Evolutionary conservation across 495 filamentous ascomycete species (phyloP).

Genomic region (Xeromyces bisporus): DNA sequence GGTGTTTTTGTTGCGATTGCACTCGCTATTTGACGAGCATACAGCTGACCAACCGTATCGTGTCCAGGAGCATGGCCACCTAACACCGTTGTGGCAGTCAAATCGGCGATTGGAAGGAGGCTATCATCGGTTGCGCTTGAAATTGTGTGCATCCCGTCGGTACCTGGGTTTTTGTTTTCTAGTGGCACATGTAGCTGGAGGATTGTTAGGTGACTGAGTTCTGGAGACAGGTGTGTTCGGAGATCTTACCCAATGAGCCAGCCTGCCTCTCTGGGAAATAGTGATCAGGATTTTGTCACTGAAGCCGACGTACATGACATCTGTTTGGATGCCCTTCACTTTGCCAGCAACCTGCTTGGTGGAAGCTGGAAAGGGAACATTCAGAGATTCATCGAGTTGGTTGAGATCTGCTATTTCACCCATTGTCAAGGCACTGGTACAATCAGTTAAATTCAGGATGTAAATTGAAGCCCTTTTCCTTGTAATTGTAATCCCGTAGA

Average conservation of each 20-base stretch:
- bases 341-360: slow-evolving; percentile 48
- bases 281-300: slow-evolving; percentile 87
- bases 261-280: slow-evolving; percentile 65
- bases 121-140: slow-evolving; percentile 34
- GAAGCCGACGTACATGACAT: slow-evolving; percentile 55
- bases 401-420: slow-evolving; percentile 13
- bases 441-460: neutral
- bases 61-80: slow-evolving; percentile 67
- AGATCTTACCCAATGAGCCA: slow-evolving; percentile 72
- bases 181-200: slow-evolving; percentile 75
- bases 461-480: neutral
- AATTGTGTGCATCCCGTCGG: slow-evolving; percentile 27
- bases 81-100: slow-evolving; percentile 77
- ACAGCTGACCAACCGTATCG: slow-evolving; percentile 71
- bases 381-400: slow-evolving; percentile 17
- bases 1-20: slow-evolving; percentile 53
- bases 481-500: too few relatives aligned
- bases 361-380: slow-evolving; percentile 56
- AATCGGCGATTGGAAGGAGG: slow-evolving; percentile 57
- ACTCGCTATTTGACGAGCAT: slow-evolving; percentile 76
- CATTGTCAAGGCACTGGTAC: slow-evolving; percentile 9
- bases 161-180: slow-evolving; percentile 44
- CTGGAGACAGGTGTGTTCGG: neutral
- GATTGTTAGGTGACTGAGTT: slow-evolving; percentile 7
- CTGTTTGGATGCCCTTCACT: slow-evolving; percentile 52